These are phyloP conservation scores for Chaetomium sp. DNA, from an alignment of 2,329 filamentous ascomycete genomes.

Conservation along the genomic window DNA sequence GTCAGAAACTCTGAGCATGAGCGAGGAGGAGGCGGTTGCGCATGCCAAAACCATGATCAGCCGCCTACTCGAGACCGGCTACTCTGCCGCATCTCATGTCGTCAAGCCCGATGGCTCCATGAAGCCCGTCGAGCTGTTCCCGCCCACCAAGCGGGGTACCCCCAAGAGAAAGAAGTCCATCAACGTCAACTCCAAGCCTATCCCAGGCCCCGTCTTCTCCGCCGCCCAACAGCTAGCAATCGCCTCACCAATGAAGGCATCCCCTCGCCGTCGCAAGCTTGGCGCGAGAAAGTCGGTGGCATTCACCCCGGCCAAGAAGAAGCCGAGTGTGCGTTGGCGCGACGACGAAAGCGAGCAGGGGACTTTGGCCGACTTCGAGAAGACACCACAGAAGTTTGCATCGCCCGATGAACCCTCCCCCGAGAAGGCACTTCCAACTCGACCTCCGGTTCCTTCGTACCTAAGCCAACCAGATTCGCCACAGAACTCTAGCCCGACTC, in stretches of 20 bases:
- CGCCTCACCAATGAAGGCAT: conserved; percentile 70
- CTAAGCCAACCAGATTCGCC: conserved; percentile 54
- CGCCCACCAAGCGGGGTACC: conserved; percentile 72
- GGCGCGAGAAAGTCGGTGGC: conserved; percentile 70
- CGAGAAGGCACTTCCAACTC: conserved; percentile 48
- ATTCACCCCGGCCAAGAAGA: conserved; percentile 82
- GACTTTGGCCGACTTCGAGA: conserved; percentile 84
- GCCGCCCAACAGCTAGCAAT: conserved; percentile 44
- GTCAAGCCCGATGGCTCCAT: conserved; percentile 82
- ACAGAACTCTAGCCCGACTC: conserved; percentile 56
- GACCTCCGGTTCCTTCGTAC: conserved; percentile 54
- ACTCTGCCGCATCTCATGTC: conserved; percentile 74
- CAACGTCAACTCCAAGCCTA: conserved; percentile 46
- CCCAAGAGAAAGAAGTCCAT: conserved; percentile 70
- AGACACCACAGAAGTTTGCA: conserved; percentile 74
- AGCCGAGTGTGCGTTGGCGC: conserved; percentile 81
- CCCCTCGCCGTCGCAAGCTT: conserved; percentile 78
- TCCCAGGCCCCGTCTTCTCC: conserved; percentile 47
- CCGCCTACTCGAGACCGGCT: conserved; percentile 76
- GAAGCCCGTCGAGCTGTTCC: conserved; percentile 64
- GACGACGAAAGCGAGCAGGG: conserved; percentile 85
- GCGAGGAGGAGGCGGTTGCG: conserved; percentile 77
- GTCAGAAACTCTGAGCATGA: conserved; percentile 78
- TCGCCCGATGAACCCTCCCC: conserved; percentile 59
- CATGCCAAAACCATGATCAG: conserved; percentile 77